Evolutionary conservation across 352 stramenopile genomes (phyloP), one percentile per base, ranked within the genome.

Genomic region (Phytophthora agathidicida): DNA sequence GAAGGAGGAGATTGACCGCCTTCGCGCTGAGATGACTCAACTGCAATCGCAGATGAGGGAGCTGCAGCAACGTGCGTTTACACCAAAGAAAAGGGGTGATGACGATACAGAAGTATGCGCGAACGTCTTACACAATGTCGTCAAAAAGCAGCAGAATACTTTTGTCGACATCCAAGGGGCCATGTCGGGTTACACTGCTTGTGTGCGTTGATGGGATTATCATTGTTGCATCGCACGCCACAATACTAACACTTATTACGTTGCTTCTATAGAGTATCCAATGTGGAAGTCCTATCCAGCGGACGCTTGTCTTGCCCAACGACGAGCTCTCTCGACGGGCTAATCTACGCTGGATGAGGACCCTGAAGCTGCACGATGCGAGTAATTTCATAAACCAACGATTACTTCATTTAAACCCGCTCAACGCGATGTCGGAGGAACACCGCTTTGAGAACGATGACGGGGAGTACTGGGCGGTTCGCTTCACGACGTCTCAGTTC

Each of bases 251-350:
- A 19, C 11, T 9, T 38, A 9, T 19, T 5, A 17, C 32, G 7
- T 24, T 10, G 14, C 6, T 13, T 14, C 32, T 38, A 13, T 38
- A 70, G 61, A 54, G 35, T 26, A 56, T 68, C 9, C 63, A 60
- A 16, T 57, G 27, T 27, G 57, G 58, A 4, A 64, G 52, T 66
- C 65, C 65, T 13, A 63, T 67, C n/a, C 52, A 73, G 38, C 38
- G 41, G 16, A 44, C 16, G 20, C 49, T 73, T 7, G 30, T 60
- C 36, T 39, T 73, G 13, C 38, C 42, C 7, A 24, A 30, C 10
- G 60, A 73, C n/a, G 52, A 55, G 17, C 7, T 43, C 14, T 23
- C 35, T 35, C 59, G 65, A 24, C 42, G 45, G 16, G 28, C 52
- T 2, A 38, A 32, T 3, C 42, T 73, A 9, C 26, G 36, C 8